A percentile compares a stretch with the other conserved stretches of the same genome.
Evolutionary conservation across 306 rosid species (phyloP).

Genomic region (Cucurbita argyrosperma): DNA sequence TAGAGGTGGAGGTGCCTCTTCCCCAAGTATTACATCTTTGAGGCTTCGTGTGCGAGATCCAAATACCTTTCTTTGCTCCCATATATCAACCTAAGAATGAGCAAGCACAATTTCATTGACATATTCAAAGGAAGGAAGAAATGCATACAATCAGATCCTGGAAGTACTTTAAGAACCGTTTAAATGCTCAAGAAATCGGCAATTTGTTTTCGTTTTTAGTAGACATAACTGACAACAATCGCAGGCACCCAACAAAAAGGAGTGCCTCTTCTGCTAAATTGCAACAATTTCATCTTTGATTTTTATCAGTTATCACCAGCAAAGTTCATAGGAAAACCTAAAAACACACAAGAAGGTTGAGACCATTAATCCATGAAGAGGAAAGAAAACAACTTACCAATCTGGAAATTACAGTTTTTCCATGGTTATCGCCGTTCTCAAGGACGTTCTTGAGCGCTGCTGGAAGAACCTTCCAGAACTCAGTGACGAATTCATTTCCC

Average conservation of each 20-base stretch:
- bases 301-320: not conserved
- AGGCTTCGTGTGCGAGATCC: conserved; percentile 61
- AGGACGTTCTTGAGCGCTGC: conserved; percentile 50
- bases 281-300: not conserved
- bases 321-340: not conserved
- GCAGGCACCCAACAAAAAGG: not conserved
- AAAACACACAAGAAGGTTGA: not conserved
- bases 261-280: not conserved
- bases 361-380: not conserved
- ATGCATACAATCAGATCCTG: not conserved
- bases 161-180: not conserved
- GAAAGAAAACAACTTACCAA: conserved; percentile 34
- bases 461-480: conserved; percentile 90
- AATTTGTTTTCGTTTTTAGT: not conserved
- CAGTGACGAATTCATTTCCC: conserved; percentile 86
- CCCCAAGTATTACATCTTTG: conserved; percentile 70
- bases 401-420: conserved; percentile 45
- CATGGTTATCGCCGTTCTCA: conserved; percentile 43
- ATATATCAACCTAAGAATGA: conserved; percentile 49
- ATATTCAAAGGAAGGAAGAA: not conserved
- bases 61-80: conserved; percentile 86
- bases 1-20: conserved; percentile 56
- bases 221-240: not conserved
- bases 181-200: not conserved
- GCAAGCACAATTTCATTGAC: conserved; percentile 3